Evolutionary conservation across 2,329 filamentous ascomycete genomes (phyloP).

Genomic region (Coniosporium tulheliwenetii): DNA sequence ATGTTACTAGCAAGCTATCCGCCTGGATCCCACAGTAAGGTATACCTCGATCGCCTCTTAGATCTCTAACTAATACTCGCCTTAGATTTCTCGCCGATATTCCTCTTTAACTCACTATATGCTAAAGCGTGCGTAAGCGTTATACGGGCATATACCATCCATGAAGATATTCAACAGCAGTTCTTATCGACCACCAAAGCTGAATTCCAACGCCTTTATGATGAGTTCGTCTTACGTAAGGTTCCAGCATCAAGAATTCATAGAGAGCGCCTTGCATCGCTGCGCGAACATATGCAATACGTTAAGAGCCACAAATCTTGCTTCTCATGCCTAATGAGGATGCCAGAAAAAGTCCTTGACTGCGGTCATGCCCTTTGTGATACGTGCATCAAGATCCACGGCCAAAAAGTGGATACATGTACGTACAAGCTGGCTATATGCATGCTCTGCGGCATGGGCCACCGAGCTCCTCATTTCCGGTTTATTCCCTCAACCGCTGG

Average conservation of each 20-base stretch:
- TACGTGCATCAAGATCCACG: constrained; percentile 15
- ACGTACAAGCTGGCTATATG: constrained; percentile 12
- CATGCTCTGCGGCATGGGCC: constrained; percentile 10
- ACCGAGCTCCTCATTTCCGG: constrained; percentile 6
- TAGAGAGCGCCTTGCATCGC: background rate
- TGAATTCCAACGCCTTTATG: background rate
- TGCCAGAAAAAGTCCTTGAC: constrained; percentile 14
- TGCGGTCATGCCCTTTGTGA: constrained; percentile 21
- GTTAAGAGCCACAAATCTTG: constrained; percentile 11
- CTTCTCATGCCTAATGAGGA: constrained; percentile 13
- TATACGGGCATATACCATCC: background rate
- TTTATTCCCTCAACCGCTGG: constrained; percentile 18
- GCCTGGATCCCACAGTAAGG: constrained; percentile 9
- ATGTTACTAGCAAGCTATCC: constrained; percentile 12
- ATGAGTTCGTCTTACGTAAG: background rate
- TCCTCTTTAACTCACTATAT: constrained; percentile 3
- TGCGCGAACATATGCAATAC: constrained; percentile 1
- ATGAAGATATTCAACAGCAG: background rate
- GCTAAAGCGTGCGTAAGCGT: constrained; percentile 1
- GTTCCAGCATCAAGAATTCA: background rate
- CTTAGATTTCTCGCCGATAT: constrained; percentile 2
- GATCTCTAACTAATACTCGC: background rate
- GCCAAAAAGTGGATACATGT: constrained; percentile 11
- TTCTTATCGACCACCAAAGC: constrained; percentile 1
- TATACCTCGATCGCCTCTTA: background rate